These are phyloP conservation scores for Nothopassalora personata DNA, from an alignment of 2,329 filamentous ascomycete genomes.

Conservation along the genomic window DNA sequence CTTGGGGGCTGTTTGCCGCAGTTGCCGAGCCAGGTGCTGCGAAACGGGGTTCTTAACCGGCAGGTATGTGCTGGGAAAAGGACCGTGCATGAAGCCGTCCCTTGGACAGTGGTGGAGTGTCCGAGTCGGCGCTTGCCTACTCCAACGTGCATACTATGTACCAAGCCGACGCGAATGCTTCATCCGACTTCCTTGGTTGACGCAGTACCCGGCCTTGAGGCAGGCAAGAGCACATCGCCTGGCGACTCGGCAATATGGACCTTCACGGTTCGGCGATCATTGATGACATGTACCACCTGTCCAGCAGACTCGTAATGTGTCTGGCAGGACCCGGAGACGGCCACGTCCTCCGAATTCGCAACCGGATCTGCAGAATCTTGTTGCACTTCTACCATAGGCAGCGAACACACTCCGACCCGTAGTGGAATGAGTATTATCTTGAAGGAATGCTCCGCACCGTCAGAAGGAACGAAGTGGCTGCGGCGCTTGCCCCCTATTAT, in stretches of 20 bases:
- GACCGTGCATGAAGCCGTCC: too few species aligned
- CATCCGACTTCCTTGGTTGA: conserved; percentile 10
- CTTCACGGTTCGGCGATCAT: conserved; percentile 12
- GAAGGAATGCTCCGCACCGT: conserved; percentile 41
- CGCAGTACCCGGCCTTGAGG: conserved; percentile 15
- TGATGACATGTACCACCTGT: conserved; percentile 63
- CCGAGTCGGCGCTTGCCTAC: too few species aligned
- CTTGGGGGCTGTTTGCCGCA: neutral
- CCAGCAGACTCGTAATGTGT: conserved; percentile 74
- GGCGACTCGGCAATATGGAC: conserved; percentile 16
- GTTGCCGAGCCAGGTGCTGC: neutral
- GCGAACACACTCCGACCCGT: conserved; percentile 68
- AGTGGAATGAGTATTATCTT: conserved; percentile 75
- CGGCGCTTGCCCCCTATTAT: conserved; percentile 76
- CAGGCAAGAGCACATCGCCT: neutral
- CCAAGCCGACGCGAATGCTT: neutral
- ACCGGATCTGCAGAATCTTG: conserved; percentile 46
- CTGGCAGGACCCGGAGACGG: conserved; percentile 55
- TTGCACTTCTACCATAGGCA: conserved; percentile 74
- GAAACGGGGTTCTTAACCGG: neutral
- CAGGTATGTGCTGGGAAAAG: neutral
- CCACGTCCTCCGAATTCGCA: conserved; percentile 17
- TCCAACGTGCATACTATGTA: too few species aligned
- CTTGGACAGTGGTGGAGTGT: too few species aligned
- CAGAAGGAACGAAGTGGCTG: conserved; percentile 62